Conservation (phyloP, 2,329 filamentous ascomycete species). For the Pseudofabraea citricarpa region DNA sequence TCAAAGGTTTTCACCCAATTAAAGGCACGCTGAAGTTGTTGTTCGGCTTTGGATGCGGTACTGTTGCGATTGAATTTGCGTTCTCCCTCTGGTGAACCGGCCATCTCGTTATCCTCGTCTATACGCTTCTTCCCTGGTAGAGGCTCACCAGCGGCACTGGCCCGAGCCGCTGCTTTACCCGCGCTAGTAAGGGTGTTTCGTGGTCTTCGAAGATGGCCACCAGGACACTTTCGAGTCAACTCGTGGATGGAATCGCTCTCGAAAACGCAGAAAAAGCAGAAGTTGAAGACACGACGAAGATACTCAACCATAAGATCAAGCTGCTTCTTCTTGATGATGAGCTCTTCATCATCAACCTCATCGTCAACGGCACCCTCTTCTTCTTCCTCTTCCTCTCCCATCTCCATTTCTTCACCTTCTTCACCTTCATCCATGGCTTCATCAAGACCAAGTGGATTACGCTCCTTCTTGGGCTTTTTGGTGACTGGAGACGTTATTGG, state of each 20-base stretch:
- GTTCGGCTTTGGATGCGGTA: slow-evolving; percentile 71
- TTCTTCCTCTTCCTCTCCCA: slow-evolving; percentile 73
- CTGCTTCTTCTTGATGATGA: slow-evolving; percentile 92
- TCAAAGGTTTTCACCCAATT: slow-evolving; percentile 99
- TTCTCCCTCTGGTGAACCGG: slow-evolving; percentile 62
- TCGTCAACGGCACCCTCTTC: slow-evolving; percentile 61
- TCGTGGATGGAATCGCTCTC: slow-evolving; percentile 97
- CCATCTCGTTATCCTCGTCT: slow-evolving; percentile 46
- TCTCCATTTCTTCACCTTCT: slow-evolving; percentile 66
- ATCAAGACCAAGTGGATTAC: slow-evolving; percentile 51
- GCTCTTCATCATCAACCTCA: slow-evolving; percentile 84
- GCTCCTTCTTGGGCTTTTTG: slow-evolving; percentile 59
- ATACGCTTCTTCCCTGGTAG: slow-evolving; percentile 81
- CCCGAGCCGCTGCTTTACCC: slow-evolving; percentile 78
- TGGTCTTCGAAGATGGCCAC: slow-evolving; percentile 91
- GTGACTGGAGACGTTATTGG: slow-evolving; percentile 46
- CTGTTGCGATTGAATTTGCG: slow-evolving; percentile 61
- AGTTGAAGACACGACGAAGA: slow-evolving; percentile 92
- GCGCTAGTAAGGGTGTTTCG: slow-evolving; percentile 77
- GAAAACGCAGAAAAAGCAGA: slow-evolving; percentile 99
- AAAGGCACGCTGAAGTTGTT: slow-evolving; percentile 89
- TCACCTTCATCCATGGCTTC: slow-evolving; percentile 58
- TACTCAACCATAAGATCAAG: slow-evolving; percentile 96
- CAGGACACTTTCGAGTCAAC: slow-evolving; percentile 89
- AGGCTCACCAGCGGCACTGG: slow-evolving; percentile 74